These are phyloP conservation scores for Pinus taeda DNA, from an alignment of 75 land plant genomes.

Conservation along the genomic window DNA sequence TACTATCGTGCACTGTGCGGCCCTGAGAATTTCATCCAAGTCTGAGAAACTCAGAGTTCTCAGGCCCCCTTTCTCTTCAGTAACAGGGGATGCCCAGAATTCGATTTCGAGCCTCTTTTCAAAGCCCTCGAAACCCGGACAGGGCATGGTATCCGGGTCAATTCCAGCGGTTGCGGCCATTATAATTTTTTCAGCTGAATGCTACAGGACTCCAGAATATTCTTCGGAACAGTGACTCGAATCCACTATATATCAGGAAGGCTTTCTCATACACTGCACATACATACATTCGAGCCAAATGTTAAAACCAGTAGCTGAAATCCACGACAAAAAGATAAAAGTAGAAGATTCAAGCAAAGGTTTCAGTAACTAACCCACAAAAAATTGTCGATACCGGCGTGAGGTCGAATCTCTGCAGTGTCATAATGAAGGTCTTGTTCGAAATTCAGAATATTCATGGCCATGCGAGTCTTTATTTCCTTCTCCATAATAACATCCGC, in stretches of 20 bases:
- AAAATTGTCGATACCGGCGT: no score
- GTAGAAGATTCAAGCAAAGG: background rate
- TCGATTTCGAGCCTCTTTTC: constrained; percentile 80
- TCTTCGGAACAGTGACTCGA: background rate
- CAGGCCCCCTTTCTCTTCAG: constrained; percentile 25
- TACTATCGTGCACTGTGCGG: constrained; percentile 77
- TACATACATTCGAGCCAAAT: background rate
- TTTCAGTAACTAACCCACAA: background rate
- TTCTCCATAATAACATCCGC: no score
- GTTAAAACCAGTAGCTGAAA: background rate
- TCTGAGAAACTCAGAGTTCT: constrained; percentile 29
- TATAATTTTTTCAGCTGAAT: background rate
- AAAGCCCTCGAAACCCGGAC: constrained; percentile 74
- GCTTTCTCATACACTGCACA: background rate
- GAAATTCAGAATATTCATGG: background rate
- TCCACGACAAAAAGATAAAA: background rate
- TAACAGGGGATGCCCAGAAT: constrained; percentile 40
- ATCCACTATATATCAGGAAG: background rate
- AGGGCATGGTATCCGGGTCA: constrained; percentile 27
- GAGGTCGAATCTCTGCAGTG: background rate
- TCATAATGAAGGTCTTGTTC: background rate
- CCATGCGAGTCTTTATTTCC: background rate
- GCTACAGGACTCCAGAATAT: background rate
- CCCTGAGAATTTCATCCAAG: constrained; percentile 40
- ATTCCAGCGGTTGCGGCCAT: background rate